A percentile compares a stretch with the other conserved stretches of the same genome.
Conservation (phyloP, 1,284 basidiomycete genomes). For the Fomitiporia mediterranea region DNA sequence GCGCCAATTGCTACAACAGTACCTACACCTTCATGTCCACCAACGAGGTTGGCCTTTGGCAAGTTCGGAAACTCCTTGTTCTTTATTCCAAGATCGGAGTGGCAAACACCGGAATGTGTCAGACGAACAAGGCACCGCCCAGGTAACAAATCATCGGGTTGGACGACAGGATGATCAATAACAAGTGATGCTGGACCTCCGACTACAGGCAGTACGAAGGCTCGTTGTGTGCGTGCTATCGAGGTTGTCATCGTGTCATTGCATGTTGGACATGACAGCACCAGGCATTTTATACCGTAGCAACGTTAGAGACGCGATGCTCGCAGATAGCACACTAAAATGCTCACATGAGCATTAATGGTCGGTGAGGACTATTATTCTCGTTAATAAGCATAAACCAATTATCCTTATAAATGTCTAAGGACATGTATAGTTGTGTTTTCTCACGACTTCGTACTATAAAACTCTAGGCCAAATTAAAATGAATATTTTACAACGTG, state of each 20-base stretch:
- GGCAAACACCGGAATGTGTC: constrained; percentile 35
- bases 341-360: too few species aligned
- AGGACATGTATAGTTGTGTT: too few species aligned
- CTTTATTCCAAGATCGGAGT: constrained; percentile 39
- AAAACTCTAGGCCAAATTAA: too few species aligned
- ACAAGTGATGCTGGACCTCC: constrained; percentile 17
- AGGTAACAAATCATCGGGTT: constrained; percentile 37
- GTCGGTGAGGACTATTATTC: too few species aligned
- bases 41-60: constrained; percentile 41
- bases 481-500: too few species aligned
- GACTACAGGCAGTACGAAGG: constrained; percentile 26
- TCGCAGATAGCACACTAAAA: too few species aligned
- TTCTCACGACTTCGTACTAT: too few species aligned
- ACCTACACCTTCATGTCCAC: constrained; percentile 42
- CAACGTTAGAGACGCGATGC: too few species aligned
- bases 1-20: constrained; percentile 44
- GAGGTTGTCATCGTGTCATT: background rate
- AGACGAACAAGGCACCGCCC: constrained; percentile 45
- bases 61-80: constrained; percentile 36
- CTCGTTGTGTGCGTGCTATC: constrained; percentile 29
- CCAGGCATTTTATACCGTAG: too few species aligned
- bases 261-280: background rate
- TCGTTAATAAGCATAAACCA: background rate
- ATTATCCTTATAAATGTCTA: too few species aligned
- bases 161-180: constrained; percentile 29